Evolutionary conservation across 257 asterid species (phyloP).

Genomic region (Vinca minor): DNA sequence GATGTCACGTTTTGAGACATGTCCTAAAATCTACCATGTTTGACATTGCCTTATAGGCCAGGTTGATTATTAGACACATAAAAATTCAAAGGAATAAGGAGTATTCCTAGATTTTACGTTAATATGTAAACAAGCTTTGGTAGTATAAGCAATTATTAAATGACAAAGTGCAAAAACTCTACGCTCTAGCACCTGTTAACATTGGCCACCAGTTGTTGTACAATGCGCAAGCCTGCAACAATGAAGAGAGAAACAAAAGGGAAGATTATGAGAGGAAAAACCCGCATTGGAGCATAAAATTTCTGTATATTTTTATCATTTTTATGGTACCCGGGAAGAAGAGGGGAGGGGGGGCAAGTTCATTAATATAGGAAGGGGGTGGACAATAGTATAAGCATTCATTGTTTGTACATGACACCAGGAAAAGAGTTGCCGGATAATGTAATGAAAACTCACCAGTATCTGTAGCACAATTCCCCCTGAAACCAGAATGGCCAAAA

Average conservation of each 20-base stretch:
- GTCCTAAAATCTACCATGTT: neutral
- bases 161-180: neutral
- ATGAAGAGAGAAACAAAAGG: conserved; percentile 16
- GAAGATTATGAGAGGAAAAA: conserved; percentile 13
- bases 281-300: conserved; percentile 11
- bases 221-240: conserved; percentile 80
- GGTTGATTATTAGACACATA: neutral
- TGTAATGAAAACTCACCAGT: conserved; percentile 43
- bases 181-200: conserved; percentile 56
- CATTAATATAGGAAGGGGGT: neutral
- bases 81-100: neutral
- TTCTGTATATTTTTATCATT: neutral
- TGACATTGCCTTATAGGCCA: neutral
- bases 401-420: too few species aligned
- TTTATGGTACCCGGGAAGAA: too few species aligned
- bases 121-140: neutral
- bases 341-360: too few species aligned
- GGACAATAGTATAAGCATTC: neutral
- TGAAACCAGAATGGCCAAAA: conserved; percentile 80
- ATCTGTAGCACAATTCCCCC: conserved; percentile 88
- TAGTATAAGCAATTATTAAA: neutral
- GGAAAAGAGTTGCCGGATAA: too few species aligned
- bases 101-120: neutral
- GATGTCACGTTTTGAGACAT: neutral
- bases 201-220: conserved; percentile 98